These are phyloP conservation scores for Lipomyces chichibuensis DNA, from an alignment of 805 yeast genomes.

Conservation along the genomic window DNA sequence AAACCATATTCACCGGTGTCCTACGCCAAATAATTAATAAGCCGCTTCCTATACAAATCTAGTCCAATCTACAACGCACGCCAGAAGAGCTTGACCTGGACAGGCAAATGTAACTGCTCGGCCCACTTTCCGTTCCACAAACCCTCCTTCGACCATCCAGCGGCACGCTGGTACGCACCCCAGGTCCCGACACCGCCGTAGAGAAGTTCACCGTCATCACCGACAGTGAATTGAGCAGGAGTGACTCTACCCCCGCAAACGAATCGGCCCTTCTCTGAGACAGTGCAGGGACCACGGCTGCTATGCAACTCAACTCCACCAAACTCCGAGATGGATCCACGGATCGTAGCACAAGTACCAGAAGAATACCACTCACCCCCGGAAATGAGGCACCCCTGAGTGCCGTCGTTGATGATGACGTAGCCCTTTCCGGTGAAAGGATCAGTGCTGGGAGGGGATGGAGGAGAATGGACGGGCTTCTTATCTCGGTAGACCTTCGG, in stretches of 20 bases:
- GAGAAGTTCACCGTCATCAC: conserved; percentile 22
- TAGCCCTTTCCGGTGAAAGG: conserved; percentile 48
- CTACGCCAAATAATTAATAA: neutral
- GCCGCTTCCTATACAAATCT: neutral
- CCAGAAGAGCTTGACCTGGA: conserved; percentile 27
- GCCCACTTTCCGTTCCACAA: conserved; percentile 17
- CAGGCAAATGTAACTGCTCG: conserved; percentile 15
- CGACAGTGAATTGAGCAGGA: conserved; percentile 29
- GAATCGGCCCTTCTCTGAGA: conserved; percentile 20
- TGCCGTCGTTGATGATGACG: conserved; percentile 54
- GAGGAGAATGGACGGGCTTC: conserved; percentile 38
- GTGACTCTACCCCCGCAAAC: conserved; percentile 23
- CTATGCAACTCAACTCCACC: conserved; percentile 23
- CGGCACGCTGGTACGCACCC: conserved; percentile 24
- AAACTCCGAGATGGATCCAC: conserved; percentile 45
- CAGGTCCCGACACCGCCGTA: conserved; percentile 22
- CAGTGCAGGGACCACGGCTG: conserved; percentile 30
- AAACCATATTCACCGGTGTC: neutral
- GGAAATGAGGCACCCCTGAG: conserved; percentile 74
- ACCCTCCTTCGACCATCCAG: conserved; percentile 33
- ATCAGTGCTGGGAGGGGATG: conserved; percentile 41
- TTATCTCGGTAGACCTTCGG: conserved; percentile 60
- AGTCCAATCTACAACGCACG: conserved; percentile 14
- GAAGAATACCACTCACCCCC: conserved; percentile 80
- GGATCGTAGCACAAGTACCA: conserved; percentile 85